These are phyloP conservation scores for Globisporangium cylindrosporum DNA, from an alignment of 352 stramenopile genomes.

Conservation along the genomic window DNA sequence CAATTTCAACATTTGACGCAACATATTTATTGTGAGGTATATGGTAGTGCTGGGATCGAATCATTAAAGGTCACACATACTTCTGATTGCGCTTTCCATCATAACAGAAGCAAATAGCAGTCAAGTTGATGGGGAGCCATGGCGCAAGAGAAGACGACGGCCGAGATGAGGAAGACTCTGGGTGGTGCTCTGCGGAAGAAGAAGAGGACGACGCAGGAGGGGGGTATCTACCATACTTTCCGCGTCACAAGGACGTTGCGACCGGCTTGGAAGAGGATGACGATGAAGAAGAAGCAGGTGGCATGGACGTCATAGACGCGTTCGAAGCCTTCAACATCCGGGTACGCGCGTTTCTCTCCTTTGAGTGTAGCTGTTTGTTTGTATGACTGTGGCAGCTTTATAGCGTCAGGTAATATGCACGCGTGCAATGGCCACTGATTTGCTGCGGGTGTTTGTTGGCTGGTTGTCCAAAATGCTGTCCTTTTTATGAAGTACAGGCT, in stretches of 20 bases:
- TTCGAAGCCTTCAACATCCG: constrained; percentile 57
- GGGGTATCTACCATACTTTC: neutral
- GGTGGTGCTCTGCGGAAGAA: too few species aligned
- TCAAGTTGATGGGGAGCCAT: too few species aligned
- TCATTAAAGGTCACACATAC: too few species aligned
- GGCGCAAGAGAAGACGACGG: too few species aligned
- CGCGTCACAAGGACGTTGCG: neutral
- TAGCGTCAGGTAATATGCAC: neutral
- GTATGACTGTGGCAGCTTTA: neutral
- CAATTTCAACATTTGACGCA: too few species aligned
- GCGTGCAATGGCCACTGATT: too few species aligned
- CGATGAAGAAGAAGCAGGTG: neutral
- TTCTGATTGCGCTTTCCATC: too few species aligned
- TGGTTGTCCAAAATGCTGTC: neutral
- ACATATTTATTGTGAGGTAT: too few species aligned
- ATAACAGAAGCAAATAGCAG: too few species aligned
- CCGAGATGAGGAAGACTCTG: too few species aligned
- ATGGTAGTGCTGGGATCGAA: too few species aligned
- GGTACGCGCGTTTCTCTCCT: constrained; percentile 13
- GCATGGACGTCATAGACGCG: constrained; percentile 32
- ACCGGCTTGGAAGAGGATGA: neutral
- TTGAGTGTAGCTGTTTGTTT: neutral
- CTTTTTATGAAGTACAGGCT: constrained; percentile 23
- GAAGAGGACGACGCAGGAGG: too few species aligned
- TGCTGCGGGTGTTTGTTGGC: neutral